Base-by-base conservation (phyloP, 805 yeast genomes). In the Schizosaccharomyces octosporus region DNA sequence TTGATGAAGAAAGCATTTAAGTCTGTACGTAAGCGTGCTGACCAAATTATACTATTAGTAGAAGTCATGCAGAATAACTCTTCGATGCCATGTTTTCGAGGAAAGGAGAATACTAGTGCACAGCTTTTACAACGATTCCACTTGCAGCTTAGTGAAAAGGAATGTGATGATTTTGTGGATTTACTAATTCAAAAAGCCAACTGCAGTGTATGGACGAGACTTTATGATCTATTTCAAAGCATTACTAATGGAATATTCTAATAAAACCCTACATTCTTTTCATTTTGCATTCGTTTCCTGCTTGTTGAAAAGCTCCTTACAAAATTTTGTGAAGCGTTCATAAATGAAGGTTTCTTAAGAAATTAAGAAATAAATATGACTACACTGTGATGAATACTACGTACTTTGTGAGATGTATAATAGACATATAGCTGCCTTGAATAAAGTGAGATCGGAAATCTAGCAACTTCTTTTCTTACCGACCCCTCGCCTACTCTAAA, bases 171-270 rank as follows among this genome's bases (percentile, higher is more conserved):
- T 1, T 89, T 84, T 70, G 95, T 93, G 19, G 97, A 87, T 63
- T 73, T 77, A 1, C 73, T 93, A 66, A 83, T 93, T 36, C 85
- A 80, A 48, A 89, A 85, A 72, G 86, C 95, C 67, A 67, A 84
- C 63, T 94, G 95, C 13, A 87, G 93, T 68, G 78, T 86, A 65
- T 93, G 88, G 73, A 93, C 98, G 0, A 76, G 96, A 66, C 74
- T 93, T 41, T 93, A 93, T 69, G 98, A 93, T 70, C 97, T 90
- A 70, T 93, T 85, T 74, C 98, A 93, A 72, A 74, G 93, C 71
- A 73, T 88, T 59, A 89, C 97, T 0, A 98, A 93, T 73, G 98
- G 98, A 55, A 93, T 93, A 32, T 93, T 87, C 71, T 41, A 54
- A 48, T 17, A 39, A 51, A 24, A 19, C 2, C 24, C 51, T 15